Percentiles rank a stretch among this genome's conserved stretches.
Evolutionary conservation across 371 early-diverging fungal species (phyloP).

Genomic region (Rhizomucor miehei): DNA sequence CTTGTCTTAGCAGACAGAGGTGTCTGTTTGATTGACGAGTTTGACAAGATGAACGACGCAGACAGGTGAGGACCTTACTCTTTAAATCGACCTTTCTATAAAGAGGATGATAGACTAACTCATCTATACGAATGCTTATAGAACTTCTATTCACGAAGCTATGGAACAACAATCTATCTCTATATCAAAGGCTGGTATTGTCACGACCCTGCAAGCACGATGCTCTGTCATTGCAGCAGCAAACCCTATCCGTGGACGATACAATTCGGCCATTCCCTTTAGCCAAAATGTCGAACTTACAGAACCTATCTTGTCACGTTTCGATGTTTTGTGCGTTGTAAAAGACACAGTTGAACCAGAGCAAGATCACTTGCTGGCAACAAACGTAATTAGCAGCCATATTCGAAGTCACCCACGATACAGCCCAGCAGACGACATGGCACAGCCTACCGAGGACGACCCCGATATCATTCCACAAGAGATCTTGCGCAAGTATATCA

Average conservation of each 20-base stretch:
- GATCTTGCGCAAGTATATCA: slow-evolving; percentile 94
- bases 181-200: slow-evolving; percentile 93
- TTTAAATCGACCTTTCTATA: too few relatives aligned
- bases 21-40: slow-evolving; percentile 94
- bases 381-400: slow-evolving; percentile 94
- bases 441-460: slow-evolving; percentile 39
- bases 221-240: slow-evolving; percentile 91
- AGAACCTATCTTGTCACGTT: slow-evolving; percentile 99
- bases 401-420: slow-evolving; percentile 83
- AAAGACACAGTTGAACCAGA: slow-evolving; percentile 91
- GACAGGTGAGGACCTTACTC: slow-evolving; percentile 67
- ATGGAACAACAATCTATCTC: slow-evolving; percentile 97
- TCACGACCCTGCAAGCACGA: slow-evolving; percentile 90
- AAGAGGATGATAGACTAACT: slow-evolving; percentile 1
- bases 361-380: slow-evolving; percentile 89
- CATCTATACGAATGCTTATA: too few relatives aligned
- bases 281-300: slow-evolving; percentile 99
- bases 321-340: slow-evolving; percentile 99
- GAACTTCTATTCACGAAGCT: slow-evolving; percentile 92
- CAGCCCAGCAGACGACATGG: slow-evolving; percentile 31
- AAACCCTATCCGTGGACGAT: slow-evolving; percentile 98
- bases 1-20: slow-evolving; percentile 91
- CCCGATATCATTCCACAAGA: slow-evolving; percentile 79
- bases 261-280: slow-evolving; percentile 95
- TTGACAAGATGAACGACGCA: slow-evolving; percentile 90